phyloP scores from a whole-genome alignment of 345 rosid species.

The Gossypium australe region DNA sequence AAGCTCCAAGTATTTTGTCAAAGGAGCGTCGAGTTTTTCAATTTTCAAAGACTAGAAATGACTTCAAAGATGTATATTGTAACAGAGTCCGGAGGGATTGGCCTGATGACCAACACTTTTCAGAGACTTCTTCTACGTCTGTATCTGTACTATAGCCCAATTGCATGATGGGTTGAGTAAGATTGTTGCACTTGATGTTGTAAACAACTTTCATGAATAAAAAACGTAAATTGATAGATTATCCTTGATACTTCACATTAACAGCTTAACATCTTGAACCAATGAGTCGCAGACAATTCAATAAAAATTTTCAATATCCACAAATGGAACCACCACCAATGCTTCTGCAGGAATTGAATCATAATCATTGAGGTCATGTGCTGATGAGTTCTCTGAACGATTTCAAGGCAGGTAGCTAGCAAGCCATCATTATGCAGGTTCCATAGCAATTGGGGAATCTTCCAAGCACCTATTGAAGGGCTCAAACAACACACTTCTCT shows the following conservation, averaged over 20 bases:
- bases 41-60: slow-evolving; percentile 23
- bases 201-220: slow-evolving; percentile 2
- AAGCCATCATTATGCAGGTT: too few relatives aligned
- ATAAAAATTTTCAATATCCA: too few relatives aligned
- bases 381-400: too few relatives aligned
- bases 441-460: too few relatives aligned
- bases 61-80: background rate
- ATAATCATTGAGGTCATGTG: too few relatives aligned
- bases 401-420: too few relatives aligned
- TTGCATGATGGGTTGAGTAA: background rate
- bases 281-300: too few relatives aligned
- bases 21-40: slow-evolving; percentile 28
- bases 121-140: background rate
- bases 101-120: background rate
- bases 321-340: too few relatives aligned
- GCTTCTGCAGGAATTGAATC: too few relatives aligned
- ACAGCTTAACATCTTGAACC: too few relatives aligned
- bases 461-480: too few relatives aligned
- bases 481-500: too few relatives aligned
- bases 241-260: background rate
- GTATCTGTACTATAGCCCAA: background rate
- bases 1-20: slow-evolving; percentile 27
- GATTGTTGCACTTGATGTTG: background rate
- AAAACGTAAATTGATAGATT: background rate
- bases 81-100: background rate